Conservation (phyloP, 2,329 filamentous ascomycete species). For the Thelonectria rubi region DNA sequence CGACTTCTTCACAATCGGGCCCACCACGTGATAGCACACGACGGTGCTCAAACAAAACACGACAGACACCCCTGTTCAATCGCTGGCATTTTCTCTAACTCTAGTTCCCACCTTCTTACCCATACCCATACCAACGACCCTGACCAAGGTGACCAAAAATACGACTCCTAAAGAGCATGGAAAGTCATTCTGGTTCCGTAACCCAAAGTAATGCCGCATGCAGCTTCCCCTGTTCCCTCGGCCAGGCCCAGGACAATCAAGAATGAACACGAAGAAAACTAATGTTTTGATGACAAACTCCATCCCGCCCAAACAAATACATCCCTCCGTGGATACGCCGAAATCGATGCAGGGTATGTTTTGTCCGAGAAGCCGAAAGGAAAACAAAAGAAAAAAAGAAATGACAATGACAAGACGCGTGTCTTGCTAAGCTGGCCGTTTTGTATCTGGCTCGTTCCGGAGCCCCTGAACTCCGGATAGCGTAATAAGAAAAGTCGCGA, state of each 20-base stretch:
- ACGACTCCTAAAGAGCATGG: conserved; percentile 20
- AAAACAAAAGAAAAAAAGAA: conserved; percentile 18
- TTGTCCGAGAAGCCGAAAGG: conserved; percentile 13
- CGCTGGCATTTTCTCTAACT: conserved; percentile 44
- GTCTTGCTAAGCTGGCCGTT: conserved; percentile 29
- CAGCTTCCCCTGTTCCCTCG: conserved; percentile 11
- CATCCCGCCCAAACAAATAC: conserved; percentile 22
- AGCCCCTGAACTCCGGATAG: conserved; percentile 32
- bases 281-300: conserved; percentile 34
- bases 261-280: conserved; percentile 17
- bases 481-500: conserved; percentile 27
- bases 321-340: conserved; percentile 36
- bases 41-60: no score
- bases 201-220: conserved; percentile 10
- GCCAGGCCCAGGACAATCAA: conserved; percentile 13
- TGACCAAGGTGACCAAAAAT: conserved; percentile 9
- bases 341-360: conserved; percentile 45
- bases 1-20: background rate
- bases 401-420: conserved; percentile 31
- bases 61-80: conserved; percentile 20
- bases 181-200: conserved; percentile 38
- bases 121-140: conserved; percentile 18
- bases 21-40: background rate
- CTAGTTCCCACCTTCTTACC: conserved; percentile 36
- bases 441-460: conserved; percentile 24